Base-by-base conservation (phyloP, 306 rosid species). In the Prunus mira region DNA sequence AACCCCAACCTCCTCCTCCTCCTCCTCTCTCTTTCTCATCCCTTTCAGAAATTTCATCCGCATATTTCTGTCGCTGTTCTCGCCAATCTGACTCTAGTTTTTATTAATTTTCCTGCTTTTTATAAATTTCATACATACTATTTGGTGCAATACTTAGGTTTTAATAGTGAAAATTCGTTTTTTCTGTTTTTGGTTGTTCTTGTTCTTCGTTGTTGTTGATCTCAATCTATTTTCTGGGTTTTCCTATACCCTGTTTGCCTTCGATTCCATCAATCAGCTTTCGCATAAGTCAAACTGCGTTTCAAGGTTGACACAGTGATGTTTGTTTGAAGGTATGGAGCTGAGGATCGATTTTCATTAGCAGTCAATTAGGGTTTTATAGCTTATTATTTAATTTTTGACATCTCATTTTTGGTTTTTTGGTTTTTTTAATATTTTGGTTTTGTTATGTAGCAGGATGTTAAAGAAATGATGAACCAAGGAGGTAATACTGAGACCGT, bases 401-500 rank as follows among this genome's bases (percentile, higher is more conserved):
- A n/a, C 41, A 51, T 38, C 28, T 32, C 3, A 56, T 10, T 57
- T 67, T 77, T 24, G 24, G 50, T 46, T 45, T 18, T 5, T 79
- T 18, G 60, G 66, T 51, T 76, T 25, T 24, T 55, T 72, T 52
- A 41, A 30, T 38, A 57, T 71, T 58, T 70, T 79, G 50, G 65
- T 76, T 28, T 78, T 63, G 18, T 61, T 38, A 30, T 20, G 32
- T 57, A 76, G 58, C 72, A 85, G 94, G 86, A 81, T 92, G 85
- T 78, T 81, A 58, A 69, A 75, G 72, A 77, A 73, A 90, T 78
- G 93, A 85, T 91, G 80, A 95, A 90, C 51, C 96, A 92, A 85
- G 96, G 92, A 82, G 86, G 87, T 77, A 84, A 82, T 76, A 84
- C 91, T 20, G 97, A 90, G 88, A 87, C 93, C 80, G 76, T 95